These are phyloP conservation scores for Populus simonii DNA, from an alignment of 345 rosid species.

Conservation along the genomic window DNA sequence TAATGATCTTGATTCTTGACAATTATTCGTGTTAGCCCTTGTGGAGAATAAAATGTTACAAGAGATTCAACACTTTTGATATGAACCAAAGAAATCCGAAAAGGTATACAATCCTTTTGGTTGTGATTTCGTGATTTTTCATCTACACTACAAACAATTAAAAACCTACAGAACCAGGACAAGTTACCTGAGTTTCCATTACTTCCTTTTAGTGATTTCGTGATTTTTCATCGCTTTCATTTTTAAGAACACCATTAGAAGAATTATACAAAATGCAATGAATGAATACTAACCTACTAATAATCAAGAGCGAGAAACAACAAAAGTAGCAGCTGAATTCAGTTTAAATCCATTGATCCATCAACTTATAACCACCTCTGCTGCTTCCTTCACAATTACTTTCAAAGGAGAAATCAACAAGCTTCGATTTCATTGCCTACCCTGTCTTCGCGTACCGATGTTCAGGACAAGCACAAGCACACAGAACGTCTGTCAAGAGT, in stretches of 20 bases:
- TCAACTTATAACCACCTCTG: background rate
- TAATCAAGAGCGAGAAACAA: background rate
- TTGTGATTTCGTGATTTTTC: too few relatives aligned
- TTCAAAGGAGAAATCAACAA: background rate
- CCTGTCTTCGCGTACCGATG: background rate
- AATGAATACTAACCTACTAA: background rate
- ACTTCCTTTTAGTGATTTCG: too few relatives aligned
- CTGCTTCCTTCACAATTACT: background rate
- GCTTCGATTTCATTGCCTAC: background rate
- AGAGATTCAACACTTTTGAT: too few relatives aligned
- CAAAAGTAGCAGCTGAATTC: background rate
- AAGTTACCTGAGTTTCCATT: background rate
- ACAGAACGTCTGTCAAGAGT: background rate
- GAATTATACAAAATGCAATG: background rate
- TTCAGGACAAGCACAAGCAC: constrained; percentile 10
- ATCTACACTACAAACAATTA: too few relatives aligned
- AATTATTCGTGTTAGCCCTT: background rate
- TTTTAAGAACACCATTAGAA: background rate
- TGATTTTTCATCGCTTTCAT: background rate
- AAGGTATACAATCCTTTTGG: background rate
- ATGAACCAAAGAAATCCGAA: background rate
- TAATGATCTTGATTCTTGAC: background rate
- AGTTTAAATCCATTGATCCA: background rate
- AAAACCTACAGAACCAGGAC: background rate
- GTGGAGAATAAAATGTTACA: background rate